Percentiles rank a stretch among this genome's conserved stretches.
phyloP scores from a whole-genome alignment of 768 basidiomycete genomes.

The Leccinum incarnatum region DNA sequence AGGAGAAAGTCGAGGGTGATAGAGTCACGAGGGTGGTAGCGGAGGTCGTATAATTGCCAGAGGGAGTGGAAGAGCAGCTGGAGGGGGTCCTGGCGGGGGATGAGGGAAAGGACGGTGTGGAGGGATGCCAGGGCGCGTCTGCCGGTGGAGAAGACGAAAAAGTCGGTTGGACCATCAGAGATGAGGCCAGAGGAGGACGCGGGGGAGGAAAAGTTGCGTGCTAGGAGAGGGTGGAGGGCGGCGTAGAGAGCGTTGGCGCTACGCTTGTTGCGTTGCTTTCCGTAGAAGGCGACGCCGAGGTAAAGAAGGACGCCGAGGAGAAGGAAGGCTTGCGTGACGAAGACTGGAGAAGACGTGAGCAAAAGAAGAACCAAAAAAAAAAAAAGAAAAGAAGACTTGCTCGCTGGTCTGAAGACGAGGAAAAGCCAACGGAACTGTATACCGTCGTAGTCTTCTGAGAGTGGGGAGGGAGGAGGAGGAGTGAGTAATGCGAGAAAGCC shows the following conservation, averaged over 20 bases:
- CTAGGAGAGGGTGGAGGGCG: conserved; percentile 55
- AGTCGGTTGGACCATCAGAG: conserved; percentile 73
- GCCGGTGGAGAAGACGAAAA: conserved; percentile 86
- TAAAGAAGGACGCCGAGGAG: conserved; percentile 55
- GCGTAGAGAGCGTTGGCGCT: conserved; percentile 67
- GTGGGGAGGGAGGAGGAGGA: conserved; percentile 1
- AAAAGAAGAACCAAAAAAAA: not conserved
- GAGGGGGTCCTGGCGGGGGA: conserved; percentile 81
- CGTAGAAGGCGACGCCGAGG: conserved; percentile 53
- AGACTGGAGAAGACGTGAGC: conserved; percentile 39
- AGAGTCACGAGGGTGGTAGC: conserved; percentile 65
- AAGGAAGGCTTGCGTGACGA: conserved; percentile 63
- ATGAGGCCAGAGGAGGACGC: conserved; percentile 48
- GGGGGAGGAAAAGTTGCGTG: conserved; percentile 75
- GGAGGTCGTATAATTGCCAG: conserved; percentile 70
- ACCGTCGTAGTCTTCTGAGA: conserved; percentile 64
- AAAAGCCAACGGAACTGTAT: conserved; percentile 70
- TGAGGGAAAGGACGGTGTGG: conserved; percentile 74
- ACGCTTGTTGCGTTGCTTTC: conserved; percentile 54
- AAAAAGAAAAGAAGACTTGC: conserved; percentile 35
- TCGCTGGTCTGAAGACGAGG: conserved; percentile 77
- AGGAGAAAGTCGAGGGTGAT: conserved; percentile 81
- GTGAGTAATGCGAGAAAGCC: conserved; percentile 14
- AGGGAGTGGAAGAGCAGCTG: conserved; percentile 60
- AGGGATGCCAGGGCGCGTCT: conserved; percentile 72